A percentile compares a stretch with the other conserved stretches of the same genome.
Conservation (phyloP, 495 filamentous ascomycete genomes). For the Halenospora varia region DNA sequence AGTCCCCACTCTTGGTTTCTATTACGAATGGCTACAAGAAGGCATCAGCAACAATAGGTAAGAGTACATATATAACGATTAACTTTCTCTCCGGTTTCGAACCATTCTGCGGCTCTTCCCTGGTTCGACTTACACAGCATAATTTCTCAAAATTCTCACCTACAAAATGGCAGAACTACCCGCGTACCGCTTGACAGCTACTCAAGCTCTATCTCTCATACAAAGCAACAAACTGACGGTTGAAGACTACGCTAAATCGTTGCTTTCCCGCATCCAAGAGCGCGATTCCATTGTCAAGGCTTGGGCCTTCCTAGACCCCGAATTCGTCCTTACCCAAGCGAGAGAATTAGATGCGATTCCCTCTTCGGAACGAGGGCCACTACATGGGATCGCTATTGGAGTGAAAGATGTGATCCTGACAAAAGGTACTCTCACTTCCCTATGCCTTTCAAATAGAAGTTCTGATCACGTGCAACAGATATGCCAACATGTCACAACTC, state of each 20-base stretch:
- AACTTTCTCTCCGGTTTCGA: too few species aligned
- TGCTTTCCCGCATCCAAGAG: conserved; percentile 43
- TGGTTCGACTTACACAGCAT: too few species aligned
- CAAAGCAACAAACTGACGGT: conserved; percentile 37
- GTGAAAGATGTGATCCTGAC: conserved; percentile 59
- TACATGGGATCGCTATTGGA: conserved; percentile 51
- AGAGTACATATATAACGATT: too few species aligned
- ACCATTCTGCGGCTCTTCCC: too few species aligned
- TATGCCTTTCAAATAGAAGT: neutral
- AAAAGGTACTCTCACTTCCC: conserved; percentile 32
- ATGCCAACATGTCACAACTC: conserved; percentile 52
- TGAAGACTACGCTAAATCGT: conserved; percentile 47
- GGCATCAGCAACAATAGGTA: too few species aligned
- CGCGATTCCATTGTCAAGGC: conserved; percentile 47
- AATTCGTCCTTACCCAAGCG: conserved; percentile 45
- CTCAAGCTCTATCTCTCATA: conserved; percentile 32
- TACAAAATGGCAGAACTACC: conserved; percentile 28
- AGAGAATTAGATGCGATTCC: conserved; percentile 45
- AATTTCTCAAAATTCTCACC: neutral
- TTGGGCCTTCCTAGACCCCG: conserved; percentile 47
- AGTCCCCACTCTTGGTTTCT: conserved; percentile 13
- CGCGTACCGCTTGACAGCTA: conserved; percentile 36
- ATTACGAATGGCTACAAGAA: neutral
- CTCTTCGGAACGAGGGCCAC: conserved; percentile 38
- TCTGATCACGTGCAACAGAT: conserved; percentile 26